Conservation (phyloP, 768 basidiomycete genomes). For the Pluteus cervinus region DNA sequence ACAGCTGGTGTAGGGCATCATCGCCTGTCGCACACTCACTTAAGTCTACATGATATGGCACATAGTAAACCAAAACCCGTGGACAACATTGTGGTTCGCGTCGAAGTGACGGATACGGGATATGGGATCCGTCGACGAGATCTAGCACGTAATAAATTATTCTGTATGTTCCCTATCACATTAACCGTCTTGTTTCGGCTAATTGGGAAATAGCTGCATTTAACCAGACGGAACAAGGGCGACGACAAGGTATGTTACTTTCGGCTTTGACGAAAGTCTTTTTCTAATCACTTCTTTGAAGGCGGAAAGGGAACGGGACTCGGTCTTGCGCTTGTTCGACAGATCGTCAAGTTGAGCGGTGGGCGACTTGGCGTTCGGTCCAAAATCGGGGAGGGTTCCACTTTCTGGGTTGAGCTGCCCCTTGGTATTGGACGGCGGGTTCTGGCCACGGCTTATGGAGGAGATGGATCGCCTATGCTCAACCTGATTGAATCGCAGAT, state of each 20-base stretch:
- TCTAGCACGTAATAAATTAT: conserved; percentile 64
- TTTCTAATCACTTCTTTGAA: conserved; percentile 14
- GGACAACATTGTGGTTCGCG: conserved; percentile 74
- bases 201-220: conserved; percentile 46
- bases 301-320: conserved; percentile 69
- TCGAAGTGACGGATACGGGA: conserved; percentile 77
- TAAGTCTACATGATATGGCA: conserved; percentile 46
- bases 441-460: too few relatives aligned
- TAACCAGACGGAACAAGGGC: conserved; percentile 74
- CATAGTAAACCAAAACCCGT: conserved; percentile 30
- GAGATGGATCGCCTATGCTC: too few relatives aligned
- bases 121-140: conserved; percentile 47
- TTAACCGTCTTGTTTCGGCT: conserved; percentile 1
- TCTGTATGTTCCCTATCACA: conserved; percentile 41
- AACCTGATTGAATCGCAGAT: too few relatives aligned
- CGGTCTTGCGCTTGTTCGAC: conserved; percentile 70
- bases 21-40: conserved; percentile 30
- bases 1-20: conserved; percentile 18
- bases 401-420: conserved; percentile 85
- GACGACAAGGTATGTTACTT: conserved; percentile 43
- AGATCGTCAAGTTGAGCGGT: conserved; percentile 70
- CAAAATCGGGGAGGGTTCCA: conserved; percentile 64
- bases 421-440: conserved; percentile 79
- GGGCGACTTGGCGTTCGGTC: conserved; percentile 69
- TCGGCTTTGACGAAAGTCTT: conserved; percentile 2